Conservation (phyloP, 2,329 filamentous ascomycete genomes). For the Bipolaris bicolor region DNA sequence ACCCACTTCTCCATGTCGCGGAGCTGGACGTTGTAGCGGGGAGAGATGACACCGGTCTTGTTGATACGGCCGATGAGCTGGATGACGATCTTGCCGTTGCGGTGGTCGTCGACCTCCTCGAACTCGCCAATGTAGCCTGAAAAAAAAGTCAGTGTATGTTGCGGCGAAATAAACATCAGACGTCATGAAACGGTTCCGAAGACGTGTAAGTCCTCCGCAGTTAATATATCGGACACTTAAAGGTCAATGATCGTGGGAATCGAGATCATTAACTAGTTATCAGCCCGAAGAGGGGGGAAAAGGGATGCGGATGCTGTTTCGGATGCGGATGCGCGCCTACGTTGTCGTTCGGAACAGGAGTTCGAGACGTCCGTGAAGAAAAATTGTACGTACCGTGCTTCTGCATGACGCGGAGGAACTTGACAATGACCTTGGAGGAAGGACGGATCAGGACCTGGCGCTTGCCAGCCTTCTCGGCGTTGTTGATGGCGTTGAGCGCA, state of each 20-base stretch:
- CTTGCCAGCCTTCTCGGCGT: conserved; percentile 99
- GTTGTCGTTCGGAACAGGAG: background rate
- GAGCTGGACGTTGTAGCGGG: conserved; percentile 99
- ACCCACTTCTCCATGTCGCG: conserved; percentile 99
- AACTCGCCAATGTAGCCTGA: conserved; percentile 99
- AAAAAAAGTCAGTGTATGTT: conserved; percentile 70
- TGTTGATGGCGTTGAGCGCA: conserved; percentile 98
- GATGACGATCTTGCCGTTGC: conserved; percentile 99
- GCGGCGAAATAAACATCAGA: conserved; percentile 93
- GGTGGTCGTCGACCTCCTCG: conserved; percentile 99
- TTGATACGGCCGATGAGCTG: conserved; percentile 99
- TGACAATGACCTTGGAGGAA: conserved; percentile 99
- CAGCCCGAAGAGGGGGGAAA: conserved; percentile 74
- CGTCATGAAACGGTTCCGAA: conserved; percentile 75
- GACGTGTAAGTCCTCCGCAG: conserved; percentile 97
- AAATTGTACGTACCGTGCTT: conserved; percentile 82
- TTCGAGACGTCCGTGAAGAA: conserved; percentile 9
- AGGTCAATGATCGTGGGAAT: conserved; percentile 90
- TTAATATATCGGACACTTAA: conserved; percentile 99
- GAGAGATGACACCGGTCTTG: conserved; percentile 99
- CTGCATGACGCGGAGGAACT: conserved; percentile 99
- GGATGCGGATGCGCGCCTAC: background rate
- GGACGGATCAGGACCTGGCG: conserved; percentile 98
- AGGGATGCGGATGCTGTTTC: conserved; percentile 22
- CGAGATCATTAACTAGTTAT: conserved; percentile 99